These are phyloP conservation scores for Lachancea thermotolerans DNA, from an alignment of 805 yeast species.

Conservation along the genomic window DNA sequence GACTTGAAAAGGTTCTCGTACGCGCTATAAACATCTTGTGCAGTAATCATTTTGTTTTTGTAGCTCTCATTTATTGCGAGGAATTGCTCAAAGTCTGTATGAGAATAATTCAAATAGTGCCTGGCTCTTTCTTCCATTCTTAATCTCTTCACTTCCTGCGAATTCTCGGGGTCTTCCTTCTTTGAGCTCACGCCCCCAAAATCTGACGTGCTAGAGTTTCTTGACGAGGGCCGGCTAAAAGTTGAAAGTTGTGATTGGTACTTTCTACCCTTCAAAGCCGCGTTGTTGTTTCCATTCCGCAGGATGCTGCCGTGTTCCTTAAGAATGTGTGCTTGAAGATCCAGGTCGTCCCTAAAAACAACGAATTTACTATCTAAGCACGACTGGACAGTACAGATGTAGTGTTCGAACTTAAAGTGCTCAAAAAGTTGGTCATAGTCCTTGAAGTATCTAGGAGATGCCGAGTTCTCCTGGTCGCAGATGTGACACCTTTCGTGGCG, in stretches of 20 bases:
- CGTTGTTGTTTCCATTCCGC: conserved; percentile 35
- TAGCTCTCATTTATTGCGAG: conserved; percentile 41
- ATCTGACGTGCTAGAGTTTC: conserved; percentile 20
- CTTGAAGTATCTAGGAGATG: conserved; percentile 65
- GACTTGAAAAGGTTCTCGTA: conserved; percentile 46
- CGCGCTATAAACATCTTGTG: conserved; percentile 39
- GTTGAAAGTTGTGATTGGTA: conserved; percentile 63
- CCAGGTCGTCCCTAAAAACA: conserved; percentile 81
- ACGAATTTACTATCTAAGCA: conserved; percentile 90
- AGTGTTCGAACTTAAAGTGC: conserved; percentile 74
- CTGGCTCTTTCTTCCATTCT: conserved; percentile 82
- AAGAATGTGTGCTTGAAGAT: conserved; percentile 80
- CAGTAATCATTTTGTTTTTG: conserved; percentile 40
- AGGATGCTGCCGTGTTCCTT: conserved; percentile 66
- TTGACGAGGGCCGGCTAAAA: conserved; percentile 35
- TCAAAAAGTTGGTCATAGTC: conserved; percentile 66
- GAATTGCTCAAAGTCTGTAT: conserved; percentile 43
- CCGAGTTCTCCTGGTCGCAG: conserved; percentile 64
- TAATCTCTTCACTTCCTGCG: conserved; percentile 43
- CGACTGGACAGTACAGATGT: conserved; percentile 62
- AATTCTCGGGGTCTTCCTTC: conserved; percentile 31
- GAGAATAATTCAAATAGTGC: conserved; percentile 59
- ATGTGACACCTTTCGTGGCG: conserved; percentile 84
- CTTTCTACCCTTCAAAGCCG: conserved; percentile 22
- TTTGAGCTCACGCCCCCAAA: conserved; percentile 3